These are phyloP conservation scores for Cyclotella cryptica DNA, from an alignment of 108 stramenopile species.

Conservation along the genomic window DNA sequence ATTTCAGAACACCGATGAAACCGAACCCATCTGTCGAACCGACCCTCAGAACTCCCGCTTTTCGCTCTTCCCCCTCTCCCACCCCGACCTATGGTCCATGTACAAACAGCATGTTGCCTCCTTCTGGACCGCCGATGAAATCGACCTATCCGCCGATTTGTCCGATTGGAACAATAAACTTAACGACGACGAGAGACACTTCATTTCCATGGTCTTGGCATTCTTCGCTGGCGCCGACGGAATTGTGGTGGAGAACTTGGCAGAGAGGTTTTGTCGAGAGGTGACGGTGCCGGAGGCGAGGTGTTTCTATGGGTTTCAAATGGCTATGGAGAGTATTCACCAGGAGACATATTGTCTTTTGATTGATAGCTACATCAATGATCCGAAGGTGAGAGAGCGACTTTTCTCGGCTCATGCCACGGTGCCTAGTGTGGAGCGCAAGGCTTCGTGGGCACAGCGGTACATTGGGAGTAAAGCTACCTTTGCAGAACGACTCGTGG, in stretches of 20 bases:
- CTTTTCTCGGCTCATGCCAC: slow-evolving; percentile 77
- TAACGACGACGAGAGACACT: slow-evolving; percentile 86
- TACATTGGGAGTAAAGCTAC: slow-evolving; percentile 78
- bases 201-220: slow-evolving; percentile 83
- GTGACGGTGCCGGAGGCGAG: slow-evolving; percentile 89
- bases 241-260: slow-evolving; percentile 90
- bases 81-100: slow-evolving; percentile 94
- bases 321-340: slow-evolving; percentile 94
- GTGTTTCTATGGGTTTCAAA: slow-evolving; percentile 95
- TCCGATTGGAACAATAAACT: slow-evolving; percentile 92
- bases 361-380: slow-evolving; percentile 89
- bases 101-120: slow-evolving; percentile 98
- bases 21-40: slow-evolving; percentile 68
- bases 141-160: slow-evolving; percentile 92
- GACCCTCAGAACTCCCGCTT: slow-evolving; percentile 85
- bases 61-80: slow-evolving; percentile 91
- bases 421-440: slow-evolving; percentile 83
- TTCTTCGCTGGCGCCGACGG: slow-evolving; percentile 94
- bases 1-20: slow-evolving; percentile 18
- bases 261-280: slow-evolving; percentile 85
- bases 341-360: slow-evolving; percentile 89
- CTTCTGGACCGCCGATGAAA: slow-evolving; percentile 99
- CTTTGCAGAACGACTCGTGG: slow-evolving; percentile 88
- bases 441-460: slow-evolving; percentile 87
- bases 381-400: slow-evolving; percentile 68